Evolutionary conservation across 2,329 filamentous ascomycete genomes (phyloP), one percentile per base, ranked within the genome.

Genomic region (Dryadomyces sulphureus): DNA sequence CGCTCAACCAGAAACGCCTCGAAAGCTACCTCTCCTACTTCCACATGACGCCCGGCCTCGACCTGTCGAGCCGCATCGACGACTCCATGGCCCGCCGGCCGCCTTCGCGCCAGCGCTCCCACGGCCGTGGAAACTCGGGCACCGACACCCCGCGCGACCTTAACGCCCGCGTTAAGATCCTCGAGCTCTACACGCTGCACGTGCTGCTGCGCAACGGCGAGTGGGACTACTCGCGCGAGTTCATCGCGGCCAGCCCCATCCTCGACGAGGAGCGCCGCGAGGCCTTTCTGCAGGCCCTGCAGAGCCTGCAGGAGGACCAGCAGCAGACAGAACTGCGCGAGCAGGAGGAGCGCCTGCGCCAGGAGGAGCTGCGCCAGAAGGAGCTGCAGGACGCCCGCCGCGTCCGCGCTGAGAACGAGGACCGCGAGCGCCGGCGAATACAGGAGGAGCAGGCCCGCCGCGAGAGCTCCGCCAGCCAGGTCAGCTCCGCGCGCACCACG

Each of bases 151-250:
- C 87, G 0, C 79, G 85, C 51, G 87, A 94, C 58, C 75, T 94
- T 32, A 81, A 84, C 54, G 80, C 86, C 5, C 76, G 88, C 40
- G 80, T 95, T 52, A 94, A 93, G 66, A 84, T 98, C 38, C 76
- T 98, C 43, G 92, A 98, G 64, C 72, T 98, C 8, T 98, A 95
- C 62, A 93, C 88, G 1, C 73, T 98, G 5, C 92, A 98, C 59
- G 86, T 96, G 7, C 76, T 98, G n/a, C 79, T 90, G 5, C 76
- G 87, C 45, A 96, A 95, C 55, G 80, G 86, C 47, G 88, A 96
- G 64, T 98, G 92, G 92, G 86, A 94, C 48, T 95, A 95, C 56
- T 87, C 92, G 4, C 77, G 79, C 49, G 85, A 94, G 55, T 96
- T 96, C 61, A 93, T 96, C 57, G 78, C 73, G 56, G 77, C 87